phyloP scores from a whole-genome alignment of 1,284 basidiomycete species.

The Calocybe gambosa region DNA sequence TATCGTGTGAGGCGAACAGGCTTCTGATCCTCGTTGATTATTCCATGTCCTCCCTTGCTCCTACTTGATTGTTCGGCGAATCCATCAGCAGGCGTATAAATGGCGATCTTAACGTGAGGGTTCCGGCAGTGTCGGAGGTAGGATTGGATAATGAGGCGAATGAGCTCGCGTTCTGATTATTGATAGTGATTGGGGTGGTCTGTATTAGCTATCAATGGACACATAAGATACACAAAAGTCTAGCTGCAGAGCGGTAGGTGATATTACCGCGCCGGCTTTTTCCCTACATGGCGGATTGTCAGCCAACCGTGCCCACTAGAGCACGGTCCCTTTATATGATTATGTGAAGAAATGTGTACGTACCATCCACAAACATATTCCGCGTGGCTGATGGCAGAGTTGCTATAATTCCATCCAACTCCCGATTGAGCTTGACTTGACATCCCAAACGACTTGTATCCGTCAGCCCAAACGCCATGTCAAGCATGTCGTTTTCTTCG shows the following conservation, averaged over 20 bases:
- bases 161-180: too few relatives aligned
- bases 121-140: too few relatives aligned
- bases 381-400: slow-evolving; percentile 85
- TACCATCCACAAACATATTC: slow-evolving; percentile 96
- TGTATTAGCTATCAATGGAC: slow-evolving; percentile 1
- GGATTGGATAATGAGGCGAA: too few relatives aligned
- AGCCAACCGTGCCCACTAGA: background rate
- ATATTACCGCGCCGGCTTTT: slow-evolving; percentile 21
- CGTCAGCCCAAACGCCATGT: slow-evolving; percentile 95
- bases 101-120: too few relatives aligned
- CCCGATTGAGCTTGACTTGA: slow-evolving; percentile 80
- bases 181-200: background rate
- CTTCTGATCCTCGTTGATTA: too few relatives aligned
- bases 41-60: too few relatives aligned
- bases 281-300: slow-evolving; percentile 14
- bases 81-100: too few relatives aligned
- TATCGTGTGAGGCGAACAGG: too few relatives aligned
- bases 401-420: slow-evolving; percentile 84
- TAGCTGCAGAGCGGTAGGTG: background rate
- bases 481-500: slow-evolving; percentile 69
- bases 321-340: background rate
- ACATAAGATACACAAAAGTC: background rate
- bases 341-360: slow-evolving; percentile 25
- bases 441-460: slow-evolving; percentile 84
- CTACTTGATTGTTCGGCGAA: too few relatives aligned